These are phyloP conservation scores for Coprinellus aureogranulatus DNA, from an alignment of 768 basidiomycete species.

Conservation along the genomic window DNA sequence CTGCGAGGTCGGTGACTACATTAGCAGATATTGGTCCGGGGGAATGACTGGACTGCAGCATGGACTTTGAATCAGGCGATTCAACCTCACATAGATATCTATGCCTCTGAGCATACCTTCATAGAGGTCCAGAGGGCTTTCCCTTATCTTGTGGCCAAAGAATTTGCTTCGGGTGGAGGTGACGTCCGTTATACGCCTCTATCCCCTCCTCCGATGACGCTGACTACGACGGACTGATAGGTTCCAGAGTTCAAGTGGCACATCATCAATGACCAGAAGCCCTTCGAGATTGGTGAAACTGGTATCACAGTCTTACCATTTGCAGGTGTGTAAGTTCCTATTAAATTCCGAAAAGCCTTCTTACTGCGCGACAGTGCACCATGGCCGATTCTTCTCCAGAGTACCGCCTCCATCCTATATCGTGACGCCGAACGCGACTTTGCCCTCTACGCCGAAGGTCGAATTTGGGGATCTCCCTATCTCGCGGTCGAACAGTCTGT, in stretches of 20 bases:
- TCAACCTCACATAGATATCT: slow-evolving; percentile 73
- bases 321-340: slow-evolving; percentile 42
- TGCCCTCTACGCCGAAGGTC: slow-evolving; percentile 32
- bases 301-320: slow-evolving; percentile 66
- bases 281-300: slow-evolving; percentile 66
- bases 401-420: slow-evolving; percentile 35
- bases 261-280: slow-evolving; percentile 65
- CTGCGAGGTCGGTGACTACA: slow-evolving; percentile 55
- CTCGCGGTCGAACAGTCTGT: slow-evolving; percentile 1
- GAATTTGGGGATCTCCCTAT: not conserved
- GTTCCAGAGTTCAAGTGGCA: slow-evolving; percentile 84
- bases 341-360: not conserved
- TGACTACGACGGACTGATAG: slow-evolving; percentile 32
- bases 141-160: slow-evolving; percentile 77
- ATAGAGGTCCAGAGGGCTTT: slow-evolving; percentile 66
- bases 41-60: slow-evolving; percentile 35
- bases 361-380: slow-evolving; percentile 51
- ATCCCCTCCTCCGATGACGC: not conserved
- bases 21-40: not conserved
- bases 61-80: slow-evolving; percentile 71
- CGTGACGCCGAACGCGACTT: slow-evolving; percentile 38
- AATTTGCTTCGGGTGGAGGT: slow-evolving; percentile 76
- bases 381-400: slow-evolving; percentile 62
- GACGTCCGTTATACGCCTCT: slow-evolving; percentile 45
- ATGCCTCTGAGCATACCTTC: slow-evolving; percentile 65